Evolutionary conservation across 495 filamentous ascomycete genomes (phyloP).

Genomic region (Aspergillus steynii): DNA sequence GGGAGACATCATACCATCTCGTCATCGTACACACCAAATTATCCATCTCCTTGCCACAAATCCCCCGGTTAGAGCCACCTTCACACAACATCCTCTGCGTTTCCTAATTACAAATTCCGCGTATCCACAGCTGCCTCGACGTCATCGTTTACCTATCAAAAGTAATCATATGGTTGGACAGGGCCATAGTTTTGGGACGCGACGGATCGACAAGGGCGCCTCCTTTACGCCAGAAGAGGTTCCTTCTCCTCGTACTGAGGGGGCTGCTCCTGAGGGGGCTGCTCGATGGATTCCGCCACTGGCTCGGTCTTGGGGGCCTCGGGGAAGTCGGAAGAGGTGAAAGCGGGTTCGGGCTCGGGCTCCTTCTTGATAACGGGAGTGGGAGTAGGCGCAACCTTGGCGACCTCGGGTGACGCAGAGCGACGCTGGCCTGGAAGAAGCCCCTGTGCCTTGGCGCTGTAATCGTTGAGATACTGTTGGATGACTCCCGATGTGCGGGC

Average conservation of each 20-base stretch:
- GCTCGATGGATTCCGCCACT: conserved; percentile 30
- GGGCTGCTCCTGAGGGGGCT: conserved; percentile 16
- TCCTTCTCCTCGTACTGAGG: conserved; percentile 28
- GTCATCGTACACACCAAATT: conserved; percentile 24
- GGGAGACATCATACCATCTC: conserved; percentile 15
- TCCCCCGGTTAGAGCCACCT: neutral
- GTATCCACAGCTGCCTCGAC: neutral
- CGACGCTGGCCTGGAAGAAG: conserved; percentile 57
- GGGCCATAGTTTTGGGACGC: neutral
- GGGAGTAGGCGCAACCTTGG: conserved; percentile 30
- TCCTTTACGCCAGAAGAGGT: conserved; percentile 37
- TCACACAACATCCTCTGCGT: neutral
- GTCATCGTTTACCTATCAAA: neutral
- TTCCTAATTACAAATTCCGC: neutral
- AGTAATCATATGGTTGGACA: neutral
- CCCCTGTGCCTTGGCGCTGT: conserved; percentile 80
- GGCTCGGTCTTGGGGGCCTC: conserved; percentile 60
- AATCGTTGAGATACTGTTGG: conserved; percentile 80
- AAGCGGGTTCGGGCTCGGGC: conserved; percentile 56
- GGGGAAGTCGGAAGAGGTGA: conserved; percentile 60
- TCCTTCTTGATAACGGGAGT: conserved; percentile 38
- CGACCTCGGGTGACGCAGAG: conserved; percentile 47
- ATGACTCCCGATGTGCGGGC: conserved; percentile 71
- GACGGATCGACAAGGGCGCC: neutral
- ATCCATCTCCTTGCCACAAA: conserved; percentile 7